Evolutionary conservation across 2,329 filamentous ascomycete genomes (phyloP), one percentile per base, ranked within the genome.

Genomic region (Ambrosiella cleistominuta): DNA sequence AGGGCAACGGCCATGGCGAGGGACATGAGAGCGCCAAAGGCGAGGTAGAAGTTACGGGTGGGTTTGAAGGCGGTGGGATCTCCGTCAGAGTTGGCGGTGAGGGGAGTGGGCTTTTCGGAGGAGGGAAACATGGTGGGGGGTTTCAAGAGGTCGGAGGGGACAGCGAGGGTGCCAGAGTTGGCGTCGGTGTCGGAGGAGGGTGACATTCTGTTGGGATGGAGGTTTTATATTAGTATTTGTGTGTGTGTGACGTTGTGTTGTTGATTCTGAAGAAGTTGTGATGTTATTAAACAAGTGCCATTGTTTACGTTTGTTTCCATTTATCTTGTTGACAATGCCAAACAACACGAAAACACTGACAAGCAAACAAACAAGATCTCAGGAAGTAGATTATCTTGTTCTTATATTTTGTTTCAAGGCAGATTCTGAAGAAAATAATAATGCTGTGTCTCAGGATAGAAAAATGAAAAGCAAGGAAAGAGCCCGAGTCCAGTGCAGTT

Each of bases 1-100:
- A 62, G 53, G 27, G 60, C 55, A 3, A 80, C 78, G 69, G 82
- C 81, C 15, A 85, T 69, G 2, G 76, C 76, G 57, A 85, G 70
- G 51, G 79, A 6, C 39, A 60, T 42, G 39, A 82, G 69, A 42
- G 77, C 75, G 37, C 66, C 62, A 63, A 80, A 79, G 42, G 74
- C 75, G 15, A 78, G 68, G 17, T 70, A 62, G 63, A 77, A 75
- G 27, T 67, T 64, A 19, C 65, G 65, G 7, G 66, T 64, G 0
- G 70, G 66, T 35, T 65, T 66, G 66, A 68, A 70, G n/a, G 47
- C 27, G 63, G 50, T 35, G 52, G 51, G 51, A 19, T 1, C 45
- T 7, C 12, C 53, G 52, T 36, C 35, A 44, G 35, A 19, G 12
- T 52, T 50, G n/a, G 50, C 8, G 47, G 12, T 40, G 15, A n/a